A percentile compares a stretch with the other conserved stretches of the same genome.
Evolutionary conservation across 768 basidiomycete genomes (phyloP).

Genomic region (Russula earlei): DNA sequence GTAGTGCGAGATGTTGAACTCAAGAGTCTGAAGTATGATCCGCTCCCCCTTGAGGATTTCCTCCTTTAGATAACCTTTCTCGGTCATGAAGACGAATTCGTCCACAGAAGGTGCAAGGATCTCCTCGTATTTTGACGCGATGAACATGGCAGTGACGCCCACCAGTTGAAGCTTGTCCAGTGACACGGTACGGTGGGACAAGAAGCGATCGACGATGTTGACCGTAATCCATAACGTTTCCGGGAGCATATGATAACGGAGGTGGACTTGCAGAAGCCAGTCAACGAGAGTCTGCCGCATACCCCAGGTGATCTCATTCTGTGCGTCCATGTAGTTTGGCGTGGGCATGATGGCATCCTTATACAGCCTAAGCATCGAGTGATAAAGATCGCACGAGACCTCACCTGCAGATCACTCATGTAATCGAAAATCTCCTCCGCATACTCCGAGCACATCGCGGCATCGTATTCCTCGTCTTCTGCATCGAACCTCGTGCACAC

Average conservation of each 20-base stretch:
- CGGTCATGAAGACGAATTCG: constrained; percentile 98
- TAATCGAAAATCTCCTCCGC: constrained; percentile 97
- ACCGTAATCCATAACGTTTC: constrained; percentile 99
- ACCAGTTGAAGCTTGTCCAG: constrained; percentile 88
- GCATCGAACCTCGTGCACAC: constrained; percentile 57
- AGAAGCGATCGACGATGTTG: constrained; percentile 82
- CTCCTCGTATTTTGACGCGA: constrained; percentile 98
- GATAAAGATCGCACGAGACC: constrained; percentile 20
- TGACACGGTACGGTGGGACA: constrained; percentile 62
- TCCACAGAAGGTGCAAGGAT: constrained; percentile 94
- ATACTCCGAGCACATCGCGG: constrained; percentile 97
- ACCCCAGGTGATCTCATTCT: constrained; percentile 84
- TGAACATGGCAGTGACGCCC: constrained; percentile 97
- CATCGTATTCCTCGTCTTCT: constrained; percentile 69
- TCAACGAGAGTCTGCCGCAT: constrained; percentile 97
- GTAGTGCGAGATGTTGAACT: constrained; percentile 93
- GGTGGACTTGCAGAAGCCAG: constrained; percentile 96
- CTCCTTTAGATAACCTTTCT: constrained; percentile 86
- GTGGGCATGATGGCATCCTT: constrained; percentile 86
- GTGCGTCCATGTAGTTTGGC: constrained; percentile 87
- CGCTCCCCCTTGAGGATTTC: constrained; percentile 98
- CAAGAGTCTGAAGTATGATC: constrained; percentile 89
- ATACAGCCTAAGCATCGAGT: constrained; percentile 21
- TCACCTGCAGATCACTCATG: constrained; percentile 88
- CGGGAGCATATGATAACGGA: constrained; percentile 97